These are phyloP conservation scores for Raddia guianensis DNA, from an alignment of 176 grass and related monocot genomes.

Conservation along the genomic window DNA sequence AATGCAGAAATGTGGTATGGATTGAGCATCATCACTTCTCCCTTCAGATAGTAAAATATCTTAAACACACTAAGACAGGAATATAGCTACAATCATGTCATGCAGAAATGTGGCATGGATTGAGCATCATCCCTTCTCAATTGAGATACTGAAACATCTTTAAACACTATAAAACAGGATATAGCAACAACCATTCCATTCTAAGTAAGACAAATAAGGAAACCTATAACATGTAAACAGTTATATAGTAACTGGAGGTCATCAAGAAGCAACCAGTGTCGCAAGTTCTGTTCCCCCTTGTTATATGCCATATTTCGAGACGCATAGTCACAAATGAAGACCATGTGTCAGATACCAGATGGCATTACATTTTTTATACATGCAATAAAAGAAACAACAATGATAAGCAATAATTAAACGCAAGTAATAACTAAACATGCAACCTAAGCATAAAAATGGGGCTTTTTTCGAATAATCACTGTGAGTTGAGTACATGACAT, in stretches of 20 bases:
- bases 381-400: neutral
- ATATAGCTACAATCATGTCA: conserved; percentile 21
- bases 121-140: conserved; percentile 37
- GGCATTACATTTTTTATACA: neutral
- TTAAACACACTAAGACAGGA: neutral
- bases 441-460: conserved; percentile 40
- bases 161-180: neutral
- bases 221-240: neutral
- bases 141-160: neutral
- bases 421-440: neutral
- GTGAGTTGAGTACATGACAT: conserved; percentile 19
- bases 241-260: conserved; percentile 21
- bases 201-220: no score
- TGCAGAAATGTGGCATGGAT: conserved; percentile 30
- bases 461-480: conserved; percentile 35
- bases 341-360: conserved; percentile 26
- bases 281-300: conserved; percentile 6
- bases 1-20: conserved; percentile 28
- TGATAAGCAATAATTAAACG: no score
- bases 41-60: neutral
- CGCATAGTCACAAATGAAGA: neutral
- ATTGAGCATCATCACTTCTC: conserved; percentile 39
- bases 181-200: neutral
- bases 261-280: conserved; percentile 17
- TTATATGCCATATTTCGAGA: conserved; percentile 35